Evolutionary conservation across 2,329 filamentous ascomycete genomes (phyloP).

Genomic region (Fonsecaea pugnacius): DNA sequence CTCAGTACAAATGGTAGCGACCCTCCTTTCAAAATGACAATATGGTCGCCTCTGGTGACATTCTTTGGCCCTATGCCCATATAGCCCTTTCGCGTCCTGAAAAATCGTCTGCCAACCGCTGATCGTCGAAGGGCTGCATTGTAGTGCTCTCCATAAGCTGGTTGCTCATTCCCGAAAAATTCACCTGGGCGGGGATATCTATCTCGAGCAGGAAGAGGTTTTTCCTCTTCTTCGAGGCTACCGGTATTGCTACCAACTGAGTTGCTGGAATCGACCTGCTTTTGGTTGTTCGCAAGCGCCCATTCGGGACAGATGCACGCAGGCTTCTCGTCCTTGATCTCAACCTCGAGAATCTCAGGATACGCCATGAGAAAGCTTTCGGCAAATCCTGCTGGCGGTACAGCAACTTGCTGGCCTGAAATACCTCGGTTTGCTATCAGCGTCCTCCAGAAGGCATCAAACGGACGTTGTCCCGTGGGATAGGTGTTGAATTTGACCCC

Average conservation of each 20-base stretch:
- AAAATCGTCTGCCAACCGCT: background rate
- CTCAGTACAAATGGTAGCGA: background rate
- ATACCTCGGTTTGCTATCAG: background rate
- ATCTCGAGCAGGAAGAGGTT: background rate
- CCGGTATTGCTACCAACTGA: background rate
- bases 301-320: background rate
- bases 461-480: background rate
- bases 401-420: background rate
- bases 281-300: background rate
- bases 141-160: background rate
- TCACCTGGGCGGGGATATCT: background rate
- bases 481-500: background rate
- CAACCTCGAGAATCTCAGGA: conserved; percentile 4
- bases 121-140: background rate
- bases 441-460: background rate
- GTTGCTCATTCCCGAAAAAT: background rate
- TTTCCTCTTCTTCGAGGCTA: background rate
- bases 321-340: conserved; percentile 1
- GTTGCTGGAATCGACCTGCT: background rate
- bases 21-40: conserved; percentile 2
- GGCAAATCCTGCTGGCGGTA: background rate
- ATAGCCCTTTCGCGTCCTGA: background rate
- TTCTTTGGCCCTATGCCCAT: conserved; percentile 6
- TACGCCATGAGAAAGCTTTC: conserved; percentile 3
- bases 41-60: background rate